phyloP scores from a whole-genome alignment of 1,284 basidiomycete species.

The Inonotus hispidus region DNA sequence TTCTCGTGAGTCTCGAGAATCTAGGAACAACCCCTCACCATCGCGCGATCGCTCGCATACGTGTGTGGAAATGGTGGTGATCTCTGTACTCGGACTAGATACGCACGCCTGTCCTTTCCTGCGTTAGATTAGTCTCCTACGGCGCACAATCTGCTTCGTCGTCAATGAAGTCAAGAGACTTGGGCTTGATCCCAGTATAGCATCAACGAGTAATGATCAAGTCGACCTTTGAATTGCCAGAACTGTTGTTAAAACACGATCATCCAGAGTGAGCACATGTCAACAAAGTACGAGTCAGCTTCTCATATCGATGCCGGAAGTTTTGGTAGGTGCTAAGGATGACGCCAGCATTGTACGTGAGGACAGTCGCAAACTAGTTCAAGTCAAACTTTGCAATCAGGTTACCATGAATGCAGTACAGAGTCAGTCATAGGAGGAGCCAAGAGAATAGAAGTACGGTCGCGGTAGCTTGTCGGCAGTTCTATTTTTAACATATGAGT shows the following conservation, averaged over 20 bases:
- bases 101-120: neutral
- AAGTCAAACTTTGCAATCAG: neutral
- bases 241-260: too few relatives aligned
- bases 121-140: neutral
- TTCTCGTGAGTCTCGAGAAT: neutral
- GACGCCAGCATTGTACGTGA: neutral
- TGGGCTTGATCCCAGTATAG: neutral
- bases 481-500: constrained; percentile 1
- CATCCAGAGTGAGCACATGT: too few relatives aligned
- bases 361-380: neutral
- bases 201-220: too few relatives aligned
- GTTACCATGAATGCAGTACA: neutral
- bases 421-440: neutral
- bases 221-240: too few relatives aligned
- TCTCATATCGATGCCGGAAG: neutral
- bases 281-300: neutral
- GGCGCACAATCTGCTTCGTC: neutral
- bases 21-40: neutral
- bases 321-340: too few relatives aligned
- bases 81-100: neutral
- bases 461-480: constrained; percentile 9
- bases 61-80: neutral
- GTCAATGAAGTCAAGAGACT: neutral
- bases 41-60: neutral
- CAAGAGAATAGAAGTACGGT: neutral